Evolutionary conservation across 176 grass and related monocot genomes (phyloP).

Genomic region (Oryza australiensis): DNA sequence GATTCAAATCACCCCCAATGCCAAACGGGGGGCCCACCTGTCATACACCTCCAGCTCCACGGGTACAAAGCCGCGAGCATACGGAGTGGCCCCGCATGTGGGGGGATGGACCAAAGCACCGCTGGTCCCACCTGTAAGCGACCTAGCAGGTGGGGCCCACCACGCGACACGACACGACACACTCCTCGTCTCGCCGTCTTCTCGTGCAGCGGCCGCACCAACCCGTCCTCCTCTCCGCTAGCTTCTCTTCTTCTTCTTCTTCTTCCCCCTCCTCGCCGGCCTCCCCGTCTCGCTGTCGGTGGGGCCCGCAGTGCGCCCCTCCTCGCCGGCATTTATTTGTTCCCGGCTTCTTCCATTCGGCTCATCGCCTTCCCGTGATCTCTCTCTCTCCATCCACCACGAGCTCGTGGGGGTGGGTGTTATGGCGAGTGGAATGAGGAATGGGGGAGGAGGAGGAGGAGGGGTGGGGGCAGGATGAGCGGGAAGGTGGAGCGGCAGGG

Average conservation of each 20-base stretch:
- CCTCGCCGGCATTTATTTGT: slow-evolving; percentile 50
- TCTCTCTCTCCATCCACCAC: background rate
- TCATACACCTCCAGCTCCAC: background rate
- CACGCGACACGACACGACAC: background rate
- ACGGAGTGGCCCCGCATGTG: background rate
- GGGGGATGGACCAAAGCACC: fast-evolving
- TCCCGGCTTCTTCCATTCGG: background rate
- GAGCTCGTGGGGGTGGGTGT: slow-evolving; percentile 12
- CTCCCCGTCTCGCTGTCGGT: slow-evolving; percentile 25
- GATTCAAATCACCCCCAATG: slow-evolving; percentile 27
- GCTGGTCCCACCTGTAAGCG: background rate
- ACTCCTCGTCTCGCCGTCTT: background rate
- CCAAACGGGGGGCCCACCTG: background rate
- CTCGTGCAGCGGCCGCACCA: slow-evolving; percentile 7
- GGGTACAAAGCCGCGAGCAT: slow-evolving; percentile 9
- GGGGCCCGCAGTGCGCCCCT: background rate
- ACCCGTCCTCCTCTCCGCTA: background rate
- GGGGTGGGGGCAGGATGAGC: slow-evolving; percentile 35
- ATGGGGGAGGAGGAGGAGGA: slow-evolving; percentile 56
- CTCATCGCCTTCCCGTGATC: slow-evolving; percentile 33
- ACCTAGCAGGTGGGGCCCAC: no score
- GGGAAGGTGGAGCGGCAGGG: slow-evolving; percentile 69
- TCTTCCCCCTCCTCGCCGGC: slow-evolving; percentile 30
- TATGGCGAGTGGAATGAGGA: slow-evolving; percentile 63
- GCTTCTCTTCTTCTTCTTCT: background rate